Base-by-base conservation (phyloP, 163 green algal species). In the Scenedesmus sp. region DNA sequence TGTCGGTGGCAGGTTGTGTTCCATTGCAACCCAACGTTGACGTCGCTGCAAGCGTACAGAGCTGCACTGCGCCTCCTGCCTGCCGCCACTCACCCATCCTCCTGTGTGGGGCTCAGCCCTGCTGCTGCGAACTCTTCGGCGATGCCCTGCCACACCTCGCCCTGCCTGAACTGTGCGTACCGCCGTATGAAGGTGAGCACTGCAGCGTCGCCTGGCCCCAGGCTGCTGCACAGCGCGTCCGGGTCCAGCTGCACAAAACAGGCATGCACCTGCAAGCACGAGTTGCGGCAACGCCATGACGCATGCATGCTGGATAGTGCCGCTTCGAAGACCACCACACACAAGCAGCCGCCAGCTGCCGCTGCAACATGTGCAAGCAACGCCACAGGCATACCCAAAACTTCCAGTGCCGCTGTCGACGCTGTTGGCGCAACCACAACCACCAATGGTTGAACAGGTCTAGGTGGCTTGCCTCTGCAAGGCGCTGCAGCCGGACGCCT, bases 161-260 rank as follows among this genome's bases (percentile, higher is more conserved):
- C 95, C 61, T 97, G 94, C 42, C 92, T 86, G 85, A 97, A 96
- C 86, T 96, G 95, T 40, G 95, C 88, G 91, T 96, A 95, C 89
- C 91, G 70, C 73, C 93, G 40, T 10, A 95, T 88, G 24, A 92
- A 85, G 9, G 42, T 40, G 83, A 94, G 46, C 35, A 37, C 79
- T 91, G 87, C 88, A 81, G 40, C 73, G 42, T 94, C 91, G 44
- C 79, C 70, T 24, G 87, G 37, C 0, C 82, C 33, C 81, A 93
- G 59, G 46, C 68, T 56, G 61, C 24, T 33, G 37, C 10, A 22
- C 42, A 81, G 24, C 44, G 35, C 68, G 92, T 70, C 82, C 91
- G 92, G 84, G 22, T 22, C 35, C 90, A 90, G 49, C 15, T 87
- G 68, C 59, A 85, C 73, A 94, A 94, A 83, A 86, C 94, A 51